Evolutionary conservation across 768 basidiomycete genomes (phyloP), one percentile per base, ranked within the genome.

Genomic region (Strobilomyces dryophilus): DNA sequence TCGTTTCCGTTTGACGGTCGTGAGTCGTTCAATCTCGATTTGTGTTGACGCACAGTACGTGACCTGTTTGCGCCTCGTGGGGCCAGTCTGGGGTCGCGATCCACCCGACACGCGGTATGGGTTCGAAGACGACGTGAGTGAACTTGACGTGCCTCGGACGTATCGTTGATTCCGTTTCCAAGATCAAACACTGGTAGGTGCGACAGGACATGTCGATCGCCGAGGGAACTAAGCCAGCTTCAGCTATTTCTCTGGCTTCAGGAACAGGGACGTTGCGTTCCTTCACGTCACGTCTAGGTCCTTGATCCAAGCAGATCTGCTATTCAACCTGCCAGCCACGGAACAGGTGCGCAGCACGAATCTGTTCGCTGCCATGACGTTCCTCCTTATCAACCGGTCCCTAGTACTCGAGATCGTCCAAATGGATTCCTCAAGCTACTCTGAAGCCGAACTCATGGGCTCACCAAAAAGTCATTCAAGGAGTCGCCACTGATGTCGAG

Each of bases 221-320:
- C 5, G 21, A 37, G 29, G 27, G 21, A 29, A 46, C 39, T 50
- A 18, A 56, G 34, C 31, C 9, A 24, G 7, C 21, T 21, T 7
- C 53, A 85, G 84, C 59, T 88, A 86, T 62, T 89, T 89, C 64
- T 74, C 83, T 10, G 85, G 85, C 1, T 79, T 82, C 62, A 73
- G 71, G 55, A 90, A 89, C 64, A 87, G 89, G 63, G 92, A 95
- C 49, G 81, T 94, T 14, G 89, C 91, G 0, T 92, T 91, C 70
- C 79, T 87, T 53, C 92, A 95, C 62, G 69, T 73, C 12, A 73
- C 79, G 1, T 86, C 84, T 14, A 87, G 83, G 65, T 81, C 85
- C 0, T 72, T 95, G 42, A 79, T 95, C 43, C 76, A 87, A 66
- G 93, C 89, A 2, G 93, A 97, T 67, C 73, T 95, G 41, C 67